A percentile compares a stretch with the other conserved stretches of the same genome.
These are phyloP conservation scores for Gnomoniopsis smithogilvyi DNA, from an alignment of 2,329 filamentous ascomycete genomes.

Conservation along the genomic window DNA sequence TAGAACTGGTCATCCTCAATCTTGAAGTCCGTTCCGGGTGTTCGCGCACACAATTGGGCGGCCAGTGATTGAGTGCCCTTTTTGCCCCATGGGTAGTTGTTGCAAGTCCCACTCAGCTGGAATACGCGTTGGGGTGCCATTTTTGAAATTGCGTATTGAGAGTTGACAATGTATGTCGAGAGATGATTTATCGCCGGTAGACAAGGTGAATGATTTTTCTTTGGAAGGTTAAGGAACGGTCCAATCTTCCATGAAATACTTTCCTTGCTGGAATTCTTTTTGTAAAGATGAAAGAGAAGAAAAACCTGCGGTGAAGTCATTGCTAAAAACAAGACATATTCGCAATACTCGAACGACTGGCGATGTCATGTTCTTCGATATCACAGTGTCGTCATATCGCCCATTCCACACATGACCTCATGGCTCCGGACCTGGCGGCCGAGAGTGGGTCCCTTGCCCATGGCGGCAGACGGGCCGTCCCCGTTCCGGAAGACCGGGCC, in stretches of 20 bases:
- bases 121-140: conserved; percentile 31
- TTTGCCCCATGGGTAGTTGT: conserved; percentile 71
- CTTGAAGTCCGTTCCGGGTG: conserved; percentile 59
- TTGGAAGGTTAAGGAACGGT: neutral
- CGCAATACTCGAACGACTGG: neutral
- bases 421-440: neutral
- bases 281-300: too few relatives aligned
- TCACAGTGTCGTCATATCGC: conserved; percentile 3
- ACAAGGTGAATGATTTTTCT: neutral
- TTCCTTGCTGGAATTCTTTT: neutral
- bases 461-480: too few relatives aligned
- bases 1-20: conserved; percentile 64
- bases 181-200: neutral
- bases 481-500: too few relatives aligned
- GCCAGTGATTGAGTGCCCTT: conserved; percentile 63
- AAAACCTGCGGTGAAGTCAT: too few relatives aligned
- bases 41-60: conserved; percentile 62
- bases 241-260: too few relatives aligned
- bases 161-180: neutral
- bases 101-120: conserved; percentile 44
- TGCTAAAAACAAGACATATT: too few relatives aligned
- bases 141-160: neutral
- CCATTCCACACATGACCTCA: neutral
- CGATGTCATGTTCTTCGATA: neutral
- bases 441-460: neutral